phyloP scores from a whole-genome alignment of 169 alveolate genomes.

The Plasmodium falciparum region DNA sequence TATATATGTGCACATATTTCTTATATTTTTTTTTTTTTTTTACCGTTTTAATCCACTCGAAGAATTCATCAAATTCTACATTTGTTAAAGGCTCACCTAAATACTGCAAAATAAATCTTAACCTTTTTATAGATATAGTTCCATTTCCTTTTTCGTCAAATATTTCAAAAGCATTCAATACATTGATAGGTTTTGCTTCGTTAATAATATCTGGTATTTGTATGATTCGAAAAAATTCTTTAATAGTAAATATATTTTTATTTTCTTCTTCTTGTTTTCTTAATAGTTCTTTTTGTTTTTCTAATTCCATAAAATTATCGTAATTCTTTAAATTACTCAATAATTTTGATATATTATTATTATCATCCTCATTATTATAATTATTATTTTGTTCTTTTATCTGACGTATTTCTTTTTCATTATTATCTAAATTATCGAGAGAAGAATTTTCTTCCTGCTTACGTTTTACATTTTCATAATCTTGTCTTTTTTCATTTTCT shows the following conservation, averaged over 20 bases:
- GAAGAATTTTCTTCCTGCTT: conserved; percentile 10
- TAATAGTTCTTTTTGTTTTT: conserved; percentile 59
- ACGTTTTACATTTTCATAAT: conserved; percentile 13
- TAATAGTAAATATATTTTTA: conserved; percentile 69
- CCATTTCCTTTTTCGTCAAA: conserved; percentile 76
- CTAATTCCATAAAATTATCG: conserved; percentile 69
- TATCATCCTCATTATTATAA: conserved; percentile 13
- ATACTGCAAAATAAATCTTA: conserved; percentile 67
- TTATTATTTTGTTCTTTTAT: background rate
- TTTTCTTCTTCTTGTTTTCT: conserved; percentile 71
- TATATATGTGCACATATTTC: background rate
- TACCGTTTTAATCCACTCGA: conserved; percentile 71
- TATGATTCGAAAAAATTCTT: conserved; percentile 65
- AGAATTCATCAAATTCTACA: conserved; percentile 70
- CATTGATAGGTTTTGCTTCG: conserved; percentile 57
- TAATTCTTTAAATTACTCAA: conserved; percentile 60
- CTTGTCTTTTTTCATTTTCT: background rate
- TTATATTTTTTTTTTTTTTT: background rate
- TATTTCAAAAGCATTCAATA: conserved; percentile 67
- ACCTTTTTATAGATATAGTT: conserved; percentile 48
- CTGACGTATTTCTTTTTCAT: background rate
- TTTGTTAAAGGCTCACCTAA: conserved; percentile 72
- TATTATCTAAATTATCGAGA: conserved; percentile 6
- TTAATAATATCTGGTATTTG: conserved; percentile 69
- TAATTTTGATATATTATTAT: conserved; percentile 45